Percentiles rank a stretch among this genome's conserved stretches.
Evolutionary conservation across 2,329 filamentous ascomycete species (phyloP).

Genomic region (Cercospora berteroae): DNA sequence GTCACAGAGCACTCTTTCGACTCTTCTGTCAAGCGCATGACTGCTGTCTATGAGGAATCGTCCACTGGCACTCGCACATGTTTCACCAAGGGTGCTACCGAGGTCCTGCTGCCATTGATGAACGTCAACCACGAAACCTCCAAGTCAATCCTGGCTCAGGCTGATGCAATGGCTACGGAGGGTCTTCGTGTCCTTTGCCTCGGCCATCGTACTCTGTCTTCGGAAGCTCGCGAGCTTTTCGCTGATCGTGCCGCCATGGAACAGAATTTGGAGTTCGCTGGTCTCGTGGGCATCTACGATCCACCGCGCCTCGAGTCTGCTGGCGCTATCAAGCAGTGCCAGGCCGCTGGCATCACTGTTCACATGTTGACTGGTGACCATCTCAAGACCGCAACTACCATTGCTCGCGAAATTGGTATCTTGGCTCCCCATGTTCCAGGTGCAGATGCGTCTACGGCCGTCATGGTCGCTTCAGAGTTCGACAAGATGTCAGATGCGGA

Average conservation of each 20-base stretch:
- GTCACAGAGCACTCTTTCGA: constrained; percentile 38
- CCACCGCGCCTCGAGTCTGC: constrained; percentile 37
- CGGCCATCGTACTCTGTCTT: constrained; percentile 24
- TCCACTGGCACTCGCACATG: constrained; percentile 20
- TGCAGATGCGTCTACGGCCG: constrained; percentile 31
- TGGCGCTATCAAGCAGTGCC: constrained; percentile 45
- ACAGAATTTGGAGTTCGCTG: constrained; percentile 32
- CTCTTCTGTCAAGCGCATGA: constrained; percentile 38
- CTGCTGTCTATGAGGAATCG: constrained; percentile 30
- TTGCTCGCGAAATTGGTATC: constrained; percentile 50
- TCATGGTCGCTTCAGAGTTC: constrained; percentile 48
- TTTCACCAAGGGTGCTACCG: constrained; percentile 39
- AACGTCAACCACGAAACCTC: constrained; percentile 24
- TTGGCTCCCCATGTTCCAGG: constrained; percentile 33
- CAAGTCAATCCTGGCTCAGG: constrained; percentile 30
- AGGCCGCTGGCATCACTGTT: constrained; percentile 49
- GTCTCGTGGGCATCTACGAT: constrained; percentile 37
- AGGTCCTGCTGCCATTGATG: constrained; percentile 35
- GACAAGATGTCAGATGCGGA: constrained; percentile 45
- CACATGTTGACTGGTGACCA: constrained; percentile 53
- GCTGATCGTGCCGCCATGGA: constrained; percentile 29
- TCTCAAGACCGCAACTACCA: constrained; percentile 47
- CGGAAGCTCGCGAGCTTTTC: constrained; percentile 13
- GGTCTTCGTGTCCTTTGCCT: constrained; percentile 38
- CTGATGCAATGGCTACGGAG: constrained; percentile 33